Evolutionary conservation across 1,284 basidiomycete genomes (phyloP), one percentile per base, ranked within the genome.

Genomic region (Ustilago bromivora): DNA sequence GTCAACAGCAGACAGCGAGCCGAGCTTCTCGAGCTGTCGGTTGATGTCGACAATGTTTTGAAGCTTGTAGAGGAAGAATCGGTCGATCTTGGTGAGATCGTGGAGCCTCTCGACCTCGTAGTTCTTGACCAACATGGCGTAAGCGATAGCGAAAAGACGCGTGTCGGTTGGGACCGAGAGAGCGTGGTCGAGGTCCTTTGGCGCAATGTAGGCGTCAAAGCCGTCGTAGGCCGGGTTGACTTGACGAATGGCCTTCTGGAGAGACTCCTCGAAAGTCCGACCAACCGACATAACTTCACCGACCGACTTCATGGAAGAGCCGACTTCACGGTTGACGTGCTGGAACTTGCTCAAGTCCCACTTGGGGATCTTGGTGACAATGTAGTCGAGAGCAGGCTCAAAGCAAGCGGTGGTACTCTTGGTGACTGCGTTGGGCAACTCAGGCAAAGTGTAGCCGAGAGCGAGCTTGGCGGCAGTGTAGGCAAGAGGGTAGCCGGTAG

Each of bases 251-350:
- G 97, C 97, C 89, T 99, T 99, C 87, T 99, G 97, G 84, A 99
- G 89, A 83, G 93, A 95, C 88, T 99, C 97, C 88, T 99, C 97
- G 81, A 98, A 99, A 1, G 97, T 99, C 80, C 97, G 93, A 55
- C 97, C 97, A 80, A 99, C 98, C 76, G 96, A 96, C 97, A 99
- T 99, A 83, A 99, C 96, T 87, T 99, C 97, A 73, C 97, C 97
- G 68, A 99, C 97, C 31, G 94, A 96, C 88, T 99, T 99, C 97
- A 99, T 99, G 32, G 95, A 91, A 3, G 96, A 98, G 43, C 97
- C 96, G 61, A 99, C 92, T 85, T 95, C 92, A 70, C 96, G 92
- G 87, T 97, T 93, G 69, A 99, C 97, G 84, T 90, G 89, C 85
- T 98, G 95, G 90, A 99, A 98, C 88, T 99, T 99, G 80, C 95